Evolutionary conservation across 2,329 filamentous ascomycete species (phyloP), one percentile per base, ranked within the genome.

Genomic region (Aureobasidium sp.): DNA sequence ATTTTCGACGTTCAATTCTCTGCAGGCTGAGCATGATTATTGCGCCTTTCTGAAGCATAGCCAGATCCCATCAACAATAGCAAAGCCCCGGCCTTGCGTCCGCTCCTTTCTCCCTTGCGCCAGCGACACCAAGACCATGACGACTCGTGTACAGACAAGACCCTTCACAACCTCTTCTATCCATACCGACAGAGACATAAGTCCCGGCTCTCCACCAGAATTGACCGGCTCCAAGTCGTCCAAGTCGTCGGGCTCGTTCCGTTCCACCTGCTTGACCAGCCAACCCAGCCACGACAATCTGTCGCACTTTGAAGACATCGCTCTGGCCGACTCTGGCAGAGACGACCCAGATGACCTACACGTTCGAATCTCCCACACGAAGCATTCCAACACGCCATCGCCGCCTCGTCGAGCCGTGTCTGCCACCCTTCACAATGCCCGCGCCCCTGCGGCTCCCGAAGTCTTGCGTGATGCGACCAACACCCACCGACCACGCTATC

Each of bases 241-340:
- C 59, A 94, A 93, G 70, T 90, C 89, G 24, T 64, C 62, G 17
- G 63, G 62, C n/a, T 94, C 88, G 4, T 86, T 91, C 63, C 85
- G 85, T 61, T 95, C 90, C 32, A 84, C 86, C 54, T 83, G 80
- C 57, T 85, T 81, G 63, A 85, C 89, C 63, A 86, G 88, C 60
- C 65, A 69, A 41, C 67, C 70, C 56, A 66, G 67, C 61, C 69
- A 72, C 22, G 82, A 84, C 63, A 88, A 95, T 64, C 80, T 85
- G 55, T 83, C 82, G 58, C 84, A 96, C 67, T 96, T 96, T 63
- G 91, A 97, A 68, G 91, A 96, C 59, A 95, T 96, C 66, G 88
- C 86, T 11, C 80, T 97, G 25, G 85, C 90, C 56, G 84, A 87
- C 32, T 53, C 51, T 19, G 56, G 53, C 22, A 56, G 59, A 19